Evolutionary conservation across 345 rosid species (phyloP), one percentile per base, ranked within the genome.

Genomic region (Theobroma cacao): DNA sequence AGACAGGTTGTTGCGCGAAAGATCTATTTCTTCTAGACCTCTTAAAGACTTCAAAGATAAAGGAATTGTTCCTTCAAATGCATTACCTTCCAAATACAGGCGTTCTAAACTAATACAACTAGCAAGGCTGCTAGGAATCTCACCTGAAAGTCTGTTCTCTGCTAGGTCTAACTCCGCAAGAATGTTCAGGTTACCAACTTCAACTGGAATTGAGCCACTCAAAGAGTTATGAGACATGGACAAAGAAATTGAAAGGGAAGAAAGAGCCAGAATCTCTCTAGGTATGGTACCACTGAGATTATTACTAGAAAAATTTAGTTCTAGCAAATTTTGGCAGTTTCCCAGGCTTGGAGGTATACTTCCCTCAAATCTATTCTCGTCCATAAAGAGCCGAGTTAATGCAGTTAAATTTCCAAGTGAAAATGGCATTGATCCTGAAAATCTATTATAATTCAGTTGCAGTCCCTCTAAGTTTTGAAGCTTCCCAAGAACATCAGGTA

Each of bases 231-330:
- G 7, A 14, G 86, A 82, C 77, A 84, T 13, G 55, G 64, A 73
- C 83, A 86, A 58, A 30, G 74, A 72, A 24, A 77, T 64, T 76
- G 84, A 80, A 45, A 84, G 66, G 36, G 86, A 83, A 62, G 85
- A 72, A 70, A 82, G 84, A 17, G 76, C 74, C 18, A 82, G 1
- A 30, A 82, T 61, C 62, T 86, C 70, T 73, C n/a, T 73, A 26
- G 89, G 85, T 75, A 86, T 73, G 74, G 75, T 78, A 47, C 89
- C 87, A 30, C 6, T 82, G 2, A 84, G 84, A 41, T 70, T 48
- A 75, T 86, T 84, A 30, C 64, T 66, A 56, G 87, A 84, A 30
- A 84, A 38, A 60, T 76, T 64, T 4, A 86, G 63, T 30, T 12
- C 40, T 33, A 13, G 56, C 68, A 86, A 79, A 3, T 70, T 76